phyloP scores from a whole-genome alignment of 2,329 filamentous ascomycete genomes.

The Sporothrix luriei region DNA sequence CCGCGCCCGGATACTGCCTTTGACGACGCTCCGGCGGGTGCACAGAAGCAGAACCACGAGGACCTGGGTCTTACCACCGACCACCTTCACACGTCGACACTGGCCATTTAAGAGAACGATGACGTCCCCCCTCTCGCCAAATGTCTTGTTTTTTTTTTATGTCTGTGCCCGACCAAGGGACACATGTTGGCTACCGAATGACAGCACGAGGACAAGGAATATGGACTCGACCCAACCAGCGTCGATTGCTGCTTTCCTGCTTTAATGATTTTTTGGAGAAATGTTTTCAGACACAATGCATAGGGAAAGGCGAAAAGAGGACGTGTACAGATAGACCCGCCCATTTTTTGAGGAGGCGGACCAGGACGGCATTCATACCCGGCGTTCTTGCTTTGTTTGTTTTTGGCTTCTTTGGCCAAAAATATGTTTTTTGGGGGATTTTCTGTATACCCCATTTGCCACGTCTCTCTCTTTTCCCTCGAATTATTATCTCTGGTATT shows the following conservation, averaged over 20 bases:
- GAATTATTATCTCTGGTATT: background rate
- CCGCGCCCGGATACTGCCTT: conserved; percentile 32
- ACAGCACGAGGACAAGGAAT: background rate
- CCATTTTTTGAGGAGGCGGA: background rate
- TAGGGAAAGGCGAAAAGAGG: background rate
- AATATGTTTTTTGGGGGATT: conserved; percentile 4
- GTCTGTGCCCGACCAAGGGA: background rate
- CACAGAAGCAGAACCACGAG: background rate
- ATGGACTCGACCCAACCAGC: background rate
- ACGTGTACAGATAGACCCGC: conserved; percentile 28
- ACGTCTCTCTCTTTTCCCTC: background rate
- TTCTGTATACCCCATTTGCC: conserved; percentile 20
- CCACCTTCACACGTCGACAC: conserved; percentile 28
- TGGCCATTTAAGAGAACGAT: conserved; percentile 27
- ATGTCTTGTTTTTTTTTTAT: background rate
- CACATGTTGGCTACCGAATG: background rate
- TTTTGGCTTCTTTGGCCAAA: background rate
- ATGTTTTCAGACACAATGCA: background rate
- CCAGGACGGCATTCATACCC: conserved; percentile 14
- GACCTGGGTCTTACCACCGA: conserved; percentile 26
- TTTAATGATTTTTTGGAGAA: conserved; percentile 21
- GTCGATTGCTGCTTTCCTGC: background rate
- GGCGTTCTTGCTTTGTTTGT: conserved; percentile 11
- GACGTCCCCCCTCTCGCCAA: too few species aligned
- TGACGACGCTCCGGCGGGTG: background rate